Percentiles rank a stretch among this genome's conserved stretches.
phyloP scores from a whole-genome alignment of 768 basidiomycete species.

The Lentinus brumalis region DNA sequence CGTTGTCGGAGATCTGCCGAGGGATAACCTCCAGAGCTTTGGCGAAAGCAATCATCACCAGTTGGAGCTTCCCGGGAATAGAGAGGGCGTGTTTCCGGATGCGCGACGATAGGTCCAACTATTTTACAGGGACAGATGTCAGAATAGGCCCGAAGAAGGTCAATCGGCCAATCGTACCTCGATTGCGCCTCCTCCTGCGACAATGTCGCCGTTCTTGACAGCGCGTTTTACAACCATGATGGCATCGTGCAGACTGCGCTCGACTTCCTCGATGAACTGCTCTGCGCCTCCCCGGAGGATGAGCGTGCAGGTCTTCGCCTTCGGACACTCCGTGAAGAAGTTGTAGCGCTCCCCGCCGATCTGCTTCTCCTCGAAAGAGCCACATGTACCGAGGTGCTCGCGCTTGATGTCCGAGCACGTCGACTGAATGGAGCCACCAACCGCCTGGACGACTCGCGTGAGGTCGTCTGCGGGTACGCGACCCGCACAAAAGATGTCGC shows the following conservation, averaged over 20 bases:
- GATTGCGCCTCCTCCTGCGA: slow-evolving; percentile 96
- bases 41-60: slow-evolving; percentile 93
- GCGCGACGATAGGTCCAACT: slow-evolving; percentile 98
- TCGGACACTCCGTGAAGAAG: slow-evolving; percentile 89
- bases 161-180: slow-evolving; percentile 58
- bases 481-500: slow-evolving; percentile 98
- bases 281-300: slow-evolving; percentile 95
- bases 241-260: slow-evolving; percentile 95
- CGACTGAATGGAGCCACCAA: slow-evolving; percentile 92
- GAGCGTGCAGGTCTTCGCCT: slow-evolving; percentile 94
- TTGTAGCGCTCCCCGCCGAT: slow-evolving; percentile 98
- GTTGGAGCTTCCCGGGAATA: slow-evolving; percentile 93
- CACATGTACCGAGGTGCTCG: slow-evolving; percentile 94
- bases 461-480: slow-evolving; percentile 90
- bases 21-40: slow-evolving; percentile 98
- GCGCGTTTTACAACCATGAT: slow-evolving; percentile 99
- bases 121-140: not conserved
- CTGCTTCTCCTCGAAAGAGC: slow-evolving; percentile 89
- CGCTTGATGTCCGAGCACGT: slow-evolving; percentile 90
- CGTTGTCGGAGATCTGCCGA: slow-evolving; percentile 98
- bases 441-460: slow-evolving; percentile 92
- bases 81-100: slow-evolving; percentile 88
- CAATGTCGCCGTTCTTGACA: slow-evolving; percentile 92
- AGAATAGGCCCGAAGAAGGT: slow-evolving; percentile 1
- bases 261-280: slow-evolving; percentile 98